phyloP scores from a whole-genome alignment of 1,139 yeast species.

The Debaryomyces fabryi region DNA sequence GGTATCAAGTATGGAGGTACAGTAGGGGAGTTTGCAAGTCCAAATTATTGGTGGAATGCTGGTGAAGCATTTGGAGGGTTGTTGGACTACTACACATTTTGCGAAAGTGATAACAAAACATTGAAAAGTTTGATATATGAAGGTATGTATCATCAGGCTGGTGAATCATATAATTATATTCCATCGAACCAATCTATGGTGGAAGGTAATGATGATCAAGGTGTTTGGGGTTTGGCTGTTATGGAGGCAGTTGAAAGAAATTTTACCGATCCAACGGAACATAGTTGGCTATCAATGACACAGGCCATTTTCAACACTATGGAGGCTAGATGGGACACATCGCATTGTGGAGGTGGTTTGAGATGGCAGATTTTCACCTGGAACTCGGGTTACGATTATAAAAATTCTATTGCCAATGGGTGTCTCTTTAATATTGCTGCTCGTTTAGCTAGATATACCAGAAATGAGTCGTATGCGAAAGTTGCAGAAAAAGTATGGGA shows the following conservation, averaged over 20 bases:
- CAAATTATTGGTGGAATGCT: constrained; percentile 76
- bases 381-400: constrained; percentile 78
- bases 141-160: constrained; percentile 55
- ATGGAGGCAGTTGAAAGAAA: constrained; percentile 66
- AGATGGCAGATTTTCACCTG: constrained; percentile 85
- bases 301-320: constrained; percentile 79
- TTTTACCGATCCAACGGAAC: constrained; percentile 52
- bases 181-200: constrained; percentile 63
- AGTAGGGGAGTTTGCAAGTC: constrained; percentile 59
- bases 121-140: constrained; percentile 41
- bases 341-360: constrained; percentile 71
- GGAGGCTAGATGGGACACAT: constrained; percentile 73
- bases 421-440: constrained; percentile 79
- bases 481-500: constrained; percentile 70
- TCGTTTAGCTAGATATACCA: constrained; percentile 72
- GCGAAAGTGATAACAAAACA: constrained; percentile 46
- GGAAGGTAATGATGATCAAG: constrained; percentile 75
- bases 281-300: constrained; percentile 69
- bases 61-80: constrained; percentile 70
- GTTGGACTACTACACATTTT: constrained; percentile 53
- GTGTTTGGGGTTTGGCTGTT: constrained; percentile 66
- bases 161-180: constrained; percentile 53
- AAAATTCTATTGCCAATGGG: constrained; percentile 78
- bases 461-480: constrained; percentile 60
- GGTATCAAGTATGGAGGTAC: constrained; percentile 57